phyloP scores from a whole-genome alignment of 2,329 filamentous ascomycete species.

The Alternaria triticimaculans region DNA sequence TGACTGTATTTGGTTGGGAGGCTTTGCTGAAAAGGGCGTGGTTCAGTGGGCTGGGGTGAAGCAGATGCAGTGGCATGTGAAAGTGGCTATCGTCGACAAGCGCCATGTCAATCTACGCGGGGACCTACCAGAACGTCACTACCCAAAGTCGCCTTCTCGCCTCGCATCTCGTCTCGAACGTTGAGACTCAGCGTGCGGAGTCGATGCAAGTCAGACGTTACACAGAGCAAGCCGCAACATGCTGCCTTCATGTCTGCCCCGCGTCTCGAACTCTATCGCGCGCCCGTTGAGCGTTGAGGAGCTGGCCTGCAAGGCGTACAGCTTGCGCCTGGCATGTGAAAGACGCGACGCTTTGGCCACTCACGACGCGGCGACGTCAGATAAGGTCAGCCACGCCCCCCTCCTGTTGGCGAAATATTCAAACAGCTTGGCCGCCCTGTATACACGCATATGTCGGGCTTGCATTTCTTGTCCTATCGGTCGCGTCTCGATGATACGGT shows the following conservation, averaged over 20 bases:
- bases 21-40: constrained; percentile 32
- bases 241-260: constrained; percentile 9
- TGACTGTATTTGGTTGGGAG: constrained; percentile 23
- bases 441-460: not conserved
- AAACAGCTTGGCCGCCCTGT: not conserved
- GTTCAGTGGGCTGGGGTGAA: constrained; percentile 10
- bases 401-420: constrained; percentile 10
- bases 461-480: not conserved
- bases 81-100: constrained; percentile 13
- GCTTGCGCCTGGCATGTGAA: constrained; percentile 32
- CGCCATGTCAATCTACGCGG: not conserved
- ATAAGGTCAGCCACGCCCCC: constrained; percentile 12
- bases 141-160: not conserved
- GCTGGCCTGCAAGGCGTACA: constrained; percentile 18
- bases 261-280: constrained; percentile 6
- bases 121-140: constrained; percentile 10
- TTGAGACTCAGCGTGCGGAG: constrained; percentile 4
- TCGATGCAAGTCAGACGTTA: not conserved
- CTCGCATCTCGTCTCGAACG: not conserved
- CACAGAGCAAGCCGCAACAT: constrained; percentile 7
- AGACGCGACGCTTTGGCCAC: constrained; percentile 23
- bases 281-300: constrained; percentile 19
- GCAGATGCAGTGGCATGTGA: constrained; percentile 31
- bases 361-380: constrained; percentile 10
- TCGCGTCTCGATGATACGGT: not conserved